Percentiles rank a stretch among this genome's conserved stretches.
phyloP scores from a whole-genome alignment of 2,329 filamentous ascomycete genomes.

The Bipolaris sorokiniana region DNA sequence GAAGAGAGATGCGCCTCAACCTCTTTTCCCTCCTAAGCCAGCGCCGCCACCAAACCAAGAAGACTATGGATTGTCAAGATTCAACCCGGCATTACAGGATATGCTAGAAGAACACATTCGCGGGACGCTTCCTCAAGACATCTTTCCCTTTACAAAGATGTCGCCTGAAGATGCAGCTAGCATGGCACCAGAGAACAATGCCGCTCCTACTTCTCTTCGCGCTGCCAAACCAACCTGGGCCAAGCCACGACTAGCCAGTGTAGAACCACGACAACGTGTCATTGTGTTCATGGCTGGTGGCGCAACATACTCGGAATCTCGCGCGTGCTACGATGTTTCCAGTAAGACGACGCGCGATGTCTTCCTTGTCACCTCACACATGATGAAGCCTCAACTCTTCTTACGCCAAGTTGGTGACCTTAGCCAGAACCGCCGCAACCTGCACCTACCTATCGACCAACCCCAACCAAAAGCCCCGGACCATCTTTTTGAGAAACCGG shows the following conservation, averaged over 20 bases:
- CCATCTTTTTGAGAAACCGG: conserved; percentile 80
- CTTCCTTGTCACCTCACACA: conserved; percentile 89
- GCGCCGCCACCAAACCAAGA: conserved; percentile 62
- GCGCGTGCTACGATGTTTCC: conserved; percentile 86
- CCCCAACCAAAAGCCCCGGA: conserved; percentile 82
- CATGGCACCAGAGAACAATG: conserved; percentile 59
- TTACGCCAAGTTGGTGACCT: conserved; percentile 83
- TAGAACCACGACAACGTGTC: conserved; percentile 85
- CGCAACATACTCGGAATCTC: conserved; percentile 88
- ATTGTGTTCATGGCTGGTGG: conserved; percentile 96
- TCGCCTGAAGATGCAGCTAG: conserved; percentile 68
- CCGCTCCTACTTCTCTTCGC: conserved; percentile 70
- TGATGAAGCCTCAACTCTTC: conserved; percentile 85
- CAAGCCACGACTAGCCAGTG: conserved; percentile 73
- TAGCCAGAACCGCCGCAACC: conserved; percentile 72
- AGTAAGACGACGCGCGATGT: conserved; percentile 76
- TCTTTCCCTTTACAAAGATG: conserved; percentile 58
- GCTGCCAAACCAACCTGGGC: conserved; percentile 96
- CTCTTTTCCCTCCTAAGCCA: conserved; percentile 74
- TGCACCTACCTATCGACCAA: conserved; percentile 81
- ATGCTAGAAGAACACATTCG: conserved; percentile 73
- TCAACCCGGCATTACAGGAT: conserved; percentile 79
- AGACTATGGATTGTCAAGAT: conserved; percentile 86
- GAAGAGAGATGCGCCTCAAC: conserved; percentile 65
- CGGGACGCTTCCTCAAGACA: conserved; percentile 51